Conservation (phyloP, 2,329 filamentous ascomycete genomes). For the Nemania sp. region DNA sequence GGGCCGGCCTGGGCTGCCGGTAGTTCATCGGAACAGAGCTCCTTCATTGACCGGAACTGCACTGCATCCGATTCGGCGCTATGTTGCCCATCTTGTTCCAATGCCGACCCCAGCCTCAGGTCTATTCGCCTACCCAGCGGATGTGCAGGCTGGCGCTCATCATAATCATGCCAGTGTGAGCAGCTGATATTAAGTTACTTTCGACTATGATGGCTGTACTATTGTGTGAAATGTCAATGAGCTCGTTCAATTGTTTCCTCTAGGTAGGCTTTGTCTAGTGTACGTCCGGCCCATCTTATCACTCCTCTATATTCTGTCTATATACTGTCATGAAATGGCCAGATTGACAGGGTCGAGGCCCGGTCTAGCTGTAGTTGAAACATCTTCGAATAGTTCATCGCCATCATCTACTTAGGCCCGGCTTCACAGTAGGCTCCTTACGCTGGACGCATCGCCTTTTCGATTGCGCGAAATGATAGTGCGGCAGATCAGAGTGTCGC, state of each 20-base stretch:
- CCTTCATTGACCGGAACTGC: slow-evolving; percentile 17
- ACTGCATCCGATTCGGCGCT: slow-evolving; percentile 18
- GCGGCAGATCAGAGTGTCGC: neutral
- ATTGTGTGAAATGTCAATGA: too few relatives aligned
- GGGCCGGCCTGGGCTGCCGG: slow-evolving; percentile 7
- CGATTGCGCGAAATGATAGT: too few relatives aligned
- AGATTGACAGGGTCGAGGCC: neutral
- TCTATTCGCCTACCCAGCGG: too few relatives aligned
- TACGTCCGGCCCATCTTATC: too few relatives aligned
- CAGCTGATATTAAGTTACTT: too few relatives aligned
- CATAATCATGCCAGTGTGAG: too few relatives aligned
- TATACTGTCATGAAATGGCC: slow-evolving; percentile 10
- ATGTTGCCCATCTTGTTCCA: neutral
- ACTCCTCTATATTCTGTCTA: neutral
- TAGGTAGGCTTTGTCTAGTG: too few relatives aligned
- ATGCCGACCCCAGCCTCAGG: too few relatives aligned
- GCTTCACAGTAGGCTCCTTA: neutral
- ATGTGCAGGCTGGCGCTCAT: too few relatives aligned
- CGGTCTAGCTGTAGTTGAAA: slow-evolving; percentile 7
- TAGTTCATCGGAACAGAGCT: slow-evolving; percentile 11
- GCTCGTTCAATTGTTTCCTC: too few relatives aligned
- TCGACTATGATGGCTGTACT: too few relatives aligned
- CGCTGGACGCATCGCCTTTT: too few relatives aligned
- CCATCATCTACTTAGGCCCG: neutral
- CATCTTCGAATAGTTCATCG: slow-evolving; percentile 4